Base-by-base conservation (phyloP, 169 alveolate genomes). In the Plasmodium berghei region DNA sequence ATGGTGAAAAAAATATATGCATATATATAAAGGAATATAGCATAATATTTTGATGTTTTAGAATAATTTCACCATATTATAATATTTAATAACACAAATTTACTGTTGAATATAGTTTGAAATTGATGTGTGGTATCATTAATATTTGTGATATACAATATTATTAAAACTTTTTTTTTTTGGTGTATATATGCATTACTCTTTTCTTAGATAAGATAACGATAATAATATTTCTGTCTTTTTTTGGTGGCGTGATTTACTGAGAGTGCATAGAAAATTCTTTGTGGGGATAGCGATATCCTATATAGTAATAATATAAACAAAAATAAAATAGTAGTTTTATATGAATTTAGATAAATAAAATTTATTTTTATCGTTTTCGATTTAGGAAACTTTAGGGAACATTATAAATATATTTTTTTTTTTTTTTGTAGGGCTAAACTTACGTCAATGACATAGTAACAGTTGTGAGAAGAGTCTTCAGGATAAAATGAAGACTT, bases 401-500 rank as follows among this genome's bases (percentile, higher is more conserved):
- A 34, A 4, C 8, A 34, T 34, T 34, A 34, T 34, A 34, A 34
- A 34, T 34, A 34, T 22, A 22, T 1, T 22, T 22, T 22, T 0
- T 46, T 56, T 34, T 72, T 26, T 20, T 22, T 2, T 18, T 28
- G 10, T 34, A 34, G 0, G 0, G 8, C 8, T 34, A 34, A 34
- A 83, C 85, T 71, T 88, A 93, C 96, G 42, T 94, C 95, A 22
- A 89, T 83, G 61, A 94, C 90, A 56, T 92, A 90, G 90, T 92
- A 94, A 61, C 73, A 70, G 72, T 94, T 94, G 89, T 94, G 96
- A 73, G 88, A 88, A 1, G 95, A 89, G 49, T 87, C 88, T 9
- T 83, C 89, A 34, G 92, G 96, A 73, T 90, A 94, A 28, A 80
- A 93, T 14, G 94, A 94, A 90, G 89, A 73, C 67, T 92, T 94